Evolutionary conservation across 768 basidiomycete species (phyloP), one percentile per base, ranked within the genome.

Genomic region (Amanita molliuscula): DNA sequence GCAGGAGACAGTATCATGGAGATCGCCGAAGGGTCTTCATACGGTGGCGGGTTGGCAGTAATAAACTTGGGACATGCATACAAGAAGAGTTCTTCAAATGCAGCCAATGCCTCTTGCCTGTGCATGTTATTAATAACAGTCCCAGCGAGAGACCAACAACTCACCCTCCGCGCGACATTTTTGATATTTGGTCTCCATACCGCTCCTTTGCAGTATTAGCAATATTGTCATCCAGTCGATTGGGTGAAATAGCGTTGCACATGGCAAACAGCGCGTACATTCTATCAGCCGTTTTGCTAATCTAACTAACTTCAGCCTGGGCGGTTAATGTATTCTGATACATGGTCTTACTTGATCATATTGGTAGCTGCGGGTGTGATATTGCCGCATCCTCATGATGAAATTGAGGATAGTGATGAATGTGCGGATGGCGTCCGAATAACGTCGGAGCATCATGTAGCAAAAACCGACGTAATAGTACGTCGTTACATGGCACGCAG

Each of bases 41-140:
- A 96, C 4, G 93, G 92, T 2, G 94, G 94, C 11, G 93, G 81
- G 63, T 92, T 95, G 55, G 94, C 92, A 15, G 79, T 79, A 65
- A 99, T 94, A 72, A 97, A 97, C 65, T 96, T 95, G 3, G 96
- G 96, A 65, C 92, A 94, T 18, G 95, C 90, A 53, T 88, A 89
- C 6, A 88, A 67, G 77, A 92, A 99, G 48, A 98, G 84, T 65
- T 97, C 93, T 64, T 91, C 84, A 66, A 86, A 94, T 2, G 86
- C 85, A 20, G 81, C 69, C 46, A 90, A 67, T 15, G 84, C 81
- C 48, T 92, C 87, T 58, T 81, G 76, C 38, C 82, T 83, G 31
- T 13, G 58, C 29, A 44, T 45, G 21, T 34, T 52, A 28, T 47
- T 18, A 47, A 44, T 25, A 35, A 8, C 25, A 45, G 49, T 18